These are phyloP conservation scores for Pichia terricola DNA, from an alignment of 1,139 yeast genomes.

Conservation along the genomic window DNA sequence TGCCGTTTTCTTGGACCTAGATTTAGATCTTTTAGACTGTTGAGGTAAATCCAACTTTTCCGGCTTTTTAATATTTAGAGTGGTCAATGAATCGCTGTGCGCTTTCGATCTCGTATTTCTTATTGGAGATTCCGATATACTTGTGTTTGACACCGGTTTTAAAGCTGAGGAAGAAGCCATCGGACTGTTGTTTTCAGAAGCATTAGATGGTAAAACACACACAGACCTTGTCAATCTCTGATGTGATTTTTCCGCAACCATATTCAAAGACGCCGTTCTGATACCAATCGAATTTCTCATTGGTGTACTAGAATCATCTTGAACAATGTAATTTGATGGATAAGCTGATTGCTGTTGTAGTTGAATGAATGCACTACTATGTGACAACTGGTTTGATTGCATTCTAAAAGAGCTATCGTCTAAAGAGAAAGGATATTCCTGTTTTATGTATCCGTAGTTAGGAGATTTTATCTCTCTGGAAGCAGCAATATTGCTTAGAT, in stretches of 20 bases:
- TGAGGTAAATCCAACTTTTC: slow-evolving; percentile 23
- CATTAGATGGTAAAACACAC: not conserved
- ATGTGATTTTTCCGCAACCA: slow-evolving; percentile 5
- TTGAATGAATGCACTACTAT: too few relatives aligned
- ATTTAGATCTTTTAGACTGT: slow-evolving; percentile 25
- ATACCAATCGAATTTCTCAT: too few relatives aligned
- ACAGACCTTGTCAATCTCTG: not conserved
- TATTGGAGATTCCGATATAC: slow-evolving; percentile 3
- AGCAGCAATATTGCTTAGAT: slow-evolving; percentile 24
- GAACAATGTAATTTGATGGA: not conserved
- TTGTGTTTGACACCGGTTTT: not conserved
- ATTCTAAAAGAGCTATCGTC: too few relatives aligned
- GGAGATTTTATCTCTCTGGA: slow-evolving; percentile 16
- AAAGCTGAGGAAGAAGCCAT: not conserved
- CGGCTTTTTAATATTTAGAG: slow-evolving; percentile 13
- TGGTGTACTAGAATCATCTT: not conserved
- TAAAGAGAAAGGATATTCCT: too few relatives aligned
- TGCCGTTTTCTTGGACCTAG: slow-evolving; percentile 26
- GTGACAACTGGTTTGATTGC: too few relatives aligned
- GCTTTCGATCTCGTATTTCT: slow-evolving; percentile 6
- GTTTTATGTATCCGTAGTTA: too few relatives aligned
- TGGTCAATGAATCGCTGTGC: not conserved
- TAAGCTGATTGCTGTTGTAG: not conserved
- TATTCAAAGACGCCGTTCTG: slow-evolving; percentile 4
- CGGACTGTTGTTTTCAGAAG: not conserved